A percentile compares a stretch with the other conserved stretches of the same genome.
These are phyloP conservation scores for Jamesozyma gamospora DNA, from an alignment of 805 yeast species.

Conservation along the genomic window DNA sequence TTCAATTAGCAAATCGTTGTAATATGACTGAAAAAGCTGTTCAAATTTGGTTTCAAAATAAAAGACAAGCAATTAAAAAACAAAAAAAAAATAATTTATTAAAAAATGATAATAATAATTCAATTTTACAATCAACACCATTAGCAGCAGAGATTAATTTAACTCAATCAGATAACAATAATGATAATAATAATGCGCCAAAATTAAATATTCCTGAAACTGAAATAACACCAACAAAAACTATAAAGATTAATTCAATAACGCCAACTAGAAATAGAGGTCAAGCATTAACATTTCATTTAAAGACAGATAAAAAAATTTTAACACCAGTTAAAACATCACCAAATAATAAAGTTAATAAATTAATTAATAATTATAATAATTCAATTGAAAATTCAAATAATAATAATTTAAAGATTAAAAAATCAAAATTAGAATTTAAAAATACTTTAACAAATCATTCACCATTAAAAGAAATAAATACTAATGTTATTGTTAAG, in stretches of 20 bases:
- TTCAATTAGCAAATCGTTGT: slow-evolving; percentile 68
- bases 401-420: neutral
- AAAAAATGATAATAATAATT: neutral
- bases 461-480: slow-evolving; percentile 16
- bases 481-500: slow-evolving; percentile 10
- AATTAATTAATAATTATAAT: slow-evolving; percentile 20
- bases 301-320: slow-evolving; percentile 22
- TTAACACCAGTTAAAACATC: slow-evolving; percentile 25
- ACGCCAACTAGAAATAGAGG: slow-evolving; percentile 16
- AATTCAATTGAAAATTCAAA: neutral
- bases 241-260: slow-evolving; percentile 3
- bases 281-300: slow-evolving; percentile 28
- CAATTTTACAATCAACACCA: slow-evolving; percentile 2
- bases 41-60: slow-evolving; percentile 97
- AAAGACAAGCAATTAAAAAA: slow-evolving; percentile 71
- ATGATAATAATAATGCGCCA: neutral
- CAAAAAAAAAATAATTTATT: slow-evolving; percentile 21
- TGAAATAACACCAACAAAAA: slow-evolving; percentile 12
- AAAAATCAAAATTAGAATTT: slow-evolving; percentile 9
- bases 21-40: slow-evolving; percentile 97
- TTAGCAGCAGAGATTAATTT: slow-evolving; percentile 1
- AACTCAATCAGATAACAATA: neutral
- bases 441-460: slow-evolving; percentile 7
- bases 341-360: slow-evolving; percentile 28
- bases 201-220: slow-evolving; percentile 6